Conservation (phyloP, 257 asterid species). For the Solanum appendiculatum region DNA sequence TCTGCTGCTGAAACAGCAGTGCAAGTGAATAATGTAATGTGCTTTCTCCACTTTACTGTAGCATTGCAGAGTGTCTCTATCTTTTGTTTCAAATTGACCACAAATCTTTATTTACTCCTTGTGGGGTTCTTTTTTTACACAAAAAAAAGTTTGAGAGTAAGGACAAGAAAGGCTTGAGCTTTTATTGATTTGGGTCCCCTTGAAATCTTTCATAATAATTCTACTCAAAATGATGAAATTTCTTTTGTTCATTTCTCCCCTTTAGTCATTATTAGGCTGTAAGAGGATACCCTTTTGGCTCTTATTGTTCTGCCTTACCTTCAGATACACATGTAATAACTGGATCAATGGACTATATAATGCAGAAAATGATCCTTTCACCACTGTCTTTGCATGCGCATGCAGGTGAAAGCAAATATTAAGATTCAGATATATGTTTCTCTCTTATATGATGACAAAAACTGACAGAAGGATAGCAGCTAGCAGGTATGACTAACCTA, state of each 20-base stretch:
- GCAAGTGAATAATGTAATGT: background rate
- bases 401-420: background rate
- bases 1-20: background rate
- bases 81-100: background rate
- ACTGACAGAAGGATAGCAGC: background rate
- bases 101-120: background rate
- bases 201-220: background rate
- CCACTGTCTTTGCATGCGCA: background rate
- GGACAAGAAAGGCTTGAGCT: background rate
- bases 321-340: background rate
- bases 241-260: background rate
- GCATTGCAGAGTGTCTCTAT: background rate
- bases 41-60: background rate
- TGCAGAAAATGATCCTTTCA: background rate
- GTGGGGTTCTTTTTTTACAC: background rate
- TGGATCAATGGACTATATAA: background rate
- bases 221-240: background rate
- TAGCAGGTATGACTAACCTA: background rate
- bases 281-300: background rate
- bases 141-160: background rate
- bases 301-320: background rate
- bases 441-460: background rate
- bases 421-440: background rate
- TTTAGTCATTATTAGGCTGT: constrained; percentile 1
- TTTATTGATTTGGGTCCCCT: background rate